Conservation (phyloP, 768 basidiomycete genomes). For the Panellus pusillus region DNA sequence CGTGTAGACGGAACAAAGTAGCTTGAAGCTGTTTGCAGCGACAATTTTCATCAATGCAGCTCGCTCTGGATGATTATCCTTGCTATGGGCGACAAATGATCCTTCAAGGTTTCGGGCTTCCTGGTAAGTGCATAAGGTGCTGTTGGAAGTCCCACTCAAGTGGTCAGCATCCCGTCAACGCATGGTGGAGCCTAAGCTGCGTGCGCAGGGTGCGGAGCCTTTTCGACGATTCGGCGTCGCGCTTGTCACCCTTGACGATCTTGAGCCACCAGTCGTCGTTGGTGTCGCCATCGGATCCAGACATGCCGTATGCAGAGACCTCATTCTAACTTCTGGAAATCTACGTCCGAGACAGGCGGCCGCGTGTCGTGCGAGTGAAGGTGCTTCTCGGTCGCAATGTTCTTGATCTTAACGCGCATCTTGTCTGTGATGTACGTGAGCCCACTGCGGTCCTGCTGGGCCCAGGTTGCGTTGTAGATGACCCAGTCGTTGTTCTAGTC, state of each 20-base stretch:
- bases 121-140: slow-evolving; percentile 49
- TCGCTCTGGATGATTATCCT: slow-evolving; percentile 68
- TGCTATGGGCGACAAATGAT: slow-evolving; percentile 99
- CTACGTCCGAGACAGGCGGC: slow-evolving; percentile 94
- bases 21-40: no score
- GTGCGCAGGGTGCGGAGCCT: no score
- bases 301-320: no score
- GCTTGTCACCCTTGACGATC: slow-evolving; percentile 67
- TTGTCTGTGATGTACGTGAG: slow-evolving; percentile 53
- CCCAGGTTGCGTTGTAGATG: slow-evolving; percentile 77
- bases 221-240: slow-evolving; percentile 66
- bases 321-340: slow-evolving; percentile 99
- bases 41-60: slow-evolving; percentile 22
- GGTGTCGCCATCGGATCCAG: slow-evolving; percentile 80
- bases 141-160: neutral
- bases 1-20: no score
- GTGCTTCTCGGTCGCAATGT: no score
- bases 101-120: slow-evolving; percentile 80
- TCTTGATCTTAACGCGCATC: no score
- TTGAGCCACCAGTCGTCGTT: slow-evolving; percentile 95
- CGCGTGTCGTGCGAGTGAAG: no score
- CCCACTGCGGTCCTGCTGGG: slow-evolving; percentile 46
- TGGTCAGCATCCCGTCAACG: slow-evolving; percentile 77
- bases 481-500: no score
- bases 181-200: slow-evolving; percentile 79